Percentiles rank a stretch among this genome's conserved stretches.
These are phyloP conservation scores for Lachnellula cervina DNA, from an alignment of 2,329 filamentous ascomycete genomes.

Conservation along the genomic window DNA sequence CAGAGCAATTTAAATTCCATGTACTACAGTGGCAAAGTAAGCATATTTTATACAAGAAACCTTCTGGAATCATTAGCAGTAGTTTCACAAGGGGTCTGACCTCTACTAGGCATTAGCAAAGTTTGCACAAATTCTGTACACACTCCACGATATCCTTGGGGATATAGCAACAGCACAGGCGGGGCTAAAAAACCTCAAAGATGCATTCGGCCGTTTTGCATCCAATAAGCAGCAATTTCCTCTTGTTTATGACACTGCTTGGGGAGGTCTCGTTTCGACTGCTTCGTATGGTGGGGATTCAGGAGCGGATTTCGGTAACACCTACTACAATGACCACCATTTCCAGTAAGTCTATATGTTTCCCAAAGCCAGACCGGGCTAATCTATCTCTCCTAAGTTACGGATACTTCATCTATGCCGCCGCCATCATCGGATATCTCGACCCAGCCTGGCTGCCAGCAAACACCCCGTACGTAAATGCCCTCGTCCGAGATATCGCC, in stretches of 20 bases:
- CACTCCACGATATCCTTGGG: constrained; percentile 57
- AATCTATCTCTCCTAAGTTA: constrained; percentile 38
- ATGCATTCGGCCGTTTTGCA: constrained; percentile 60
- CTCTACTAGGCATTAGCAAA: constrained; percentile 60
- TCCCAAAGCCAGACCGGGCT: not conserved
- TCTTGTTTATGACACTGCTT: constrained; percentile 61
- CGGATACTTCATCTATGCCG: constrained; percentile 85
- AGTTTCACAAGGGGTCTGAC: constrained; percentile 29
- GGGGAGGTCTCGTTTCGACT: constrained; percentile 77
- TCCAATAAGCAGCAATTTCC: constrained; percentile 64
- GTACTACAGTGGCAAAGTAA: constrained; percentile 85
- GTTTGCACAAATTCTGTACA: constrained; percentile 65
- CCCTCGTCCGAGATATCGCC: constrained; percentile 74
- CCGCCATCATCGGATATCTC: constrained; percentile 74
- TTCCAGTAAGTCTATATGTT: constrained; percentile 44
- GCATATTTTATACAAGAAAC: constrained; percentile 5
- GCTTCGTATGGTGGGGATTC: constrained; percentile 67
- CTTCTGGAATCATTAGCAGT: constrained; percentile 11
- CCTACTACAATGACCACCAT: constrained; percentile 72
- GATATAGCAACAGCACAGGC: constrained; percentile 52
- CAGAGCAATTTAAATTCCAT: constrained; percentile 78
- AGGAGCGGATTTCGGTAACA: constrained; percentile 83
- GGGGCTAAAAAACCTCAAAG: constrained; percentile 59
- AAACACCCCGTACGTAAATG: constrained; percentile 78
- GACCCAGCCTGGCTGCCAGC: constrained; percentile 68